Percentiles rank a stretch among this genome's conserved stretches.
phyloP scores from a whole-genome alignment of 148 eudicot species.

The Heliosperma pusillum region DNA sequence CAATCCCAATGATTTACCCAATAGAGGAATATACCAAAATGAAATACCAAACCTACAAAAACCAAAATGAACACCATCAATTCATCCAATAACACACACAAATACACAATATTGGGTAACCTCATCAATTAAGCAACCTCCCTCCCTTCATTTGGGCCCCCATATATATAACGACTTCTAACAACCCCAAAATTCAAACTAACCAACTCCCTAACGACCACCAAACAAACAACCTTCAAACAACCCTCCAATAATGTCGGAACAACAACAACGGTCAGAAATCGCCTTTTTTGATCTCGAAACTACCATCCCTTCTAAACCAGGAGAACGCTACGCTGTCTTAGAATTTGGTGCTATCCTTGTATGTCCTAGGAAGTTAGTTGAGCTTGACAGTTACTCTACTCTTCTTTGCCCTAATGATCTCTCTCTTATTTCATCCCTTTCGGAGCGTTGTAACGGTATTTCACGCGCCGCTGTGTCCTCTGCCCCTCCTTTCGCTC shows the following conservation, averaged over 20 bases:
- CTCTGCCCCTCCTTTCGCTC: constrained; percentile 53
- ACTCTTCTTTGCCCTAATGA: constrained; percentile 62
- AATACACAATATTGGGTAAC: not conserved
- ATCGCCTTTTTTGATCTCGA: constrained; percentile 88
- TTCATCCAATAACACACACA: too few relatives aligned
- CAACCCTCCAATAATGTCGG: constrained; percentile 16
- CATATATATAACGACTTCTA: not conserved
- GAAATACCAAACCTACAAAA: too few relatives aligned
- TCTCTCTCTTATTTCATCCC: constrained; percentile 36
- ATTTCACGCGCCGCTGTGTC: constrained; percentile 57
- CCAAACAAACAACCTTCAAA: not conserved
- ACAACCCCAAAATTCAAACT: not conserved
- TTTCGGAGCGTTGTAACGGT: constrained; percentile 61
- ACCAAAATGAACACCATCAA: not conserved
- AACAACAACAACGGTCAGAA: constrained; percentile 44
- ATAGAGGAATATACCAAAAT: not conserved
- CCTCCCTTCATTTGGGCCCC: constrained; percentile 13
- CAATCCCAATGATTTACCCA: too few relatives aligned
- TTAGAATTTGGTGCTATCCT: constrained; percentile 88
- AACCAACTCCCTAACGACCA: not conserved
- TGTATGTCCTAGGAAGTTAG: constrained; percentile 78
- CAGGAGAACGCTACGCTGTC: constrained; percentile 48
- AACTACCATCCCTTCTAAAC: constrained; percentile 66
- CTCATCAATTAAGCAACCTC: constrained; percentile 12
- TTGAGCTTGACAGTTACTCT: constrained; percentile 71